A percentile compares a stretch with the other conserved stretches of the same genome.
Conservation (phyloP, 805 yeast genomes). For the Ogataea salicorniae region DNA sequence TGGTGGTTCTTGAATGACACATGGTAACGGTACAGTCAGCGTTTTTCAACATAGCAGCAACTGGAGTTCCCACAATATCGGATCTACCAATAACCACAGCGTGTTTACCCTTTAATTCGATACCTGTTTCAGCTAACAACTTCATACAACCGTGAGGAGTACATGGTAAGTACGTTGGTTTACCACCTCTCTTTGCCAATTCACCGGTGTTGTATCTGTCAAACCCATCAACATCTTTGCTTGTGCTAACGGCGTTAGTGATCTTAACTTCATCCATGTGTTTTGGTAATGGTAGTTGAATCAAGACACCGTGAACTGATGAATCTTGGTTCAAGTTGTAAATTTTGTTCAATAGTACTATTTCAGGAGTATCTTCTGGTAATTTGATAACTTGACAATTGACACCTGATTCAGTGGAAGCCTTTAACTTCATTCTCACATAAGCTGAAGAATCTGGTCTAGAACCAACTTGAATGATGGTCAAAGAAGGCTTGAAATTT, state of each 20-base stretch:
- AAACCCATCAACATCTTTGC: constrained; percentile 82
- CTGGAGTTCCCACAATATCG: constrained; percentile 81
- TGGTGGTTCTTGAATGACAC: constrained; percentile 62
- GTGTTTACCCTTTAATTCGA: constrained; percentile 54
- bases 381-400: constrained; percentile 55
- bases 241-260: constrained; percentile 59
- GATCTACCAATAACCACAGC: constrained; percentile 87
- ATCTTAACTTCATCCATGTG: constrained; percentile 64
- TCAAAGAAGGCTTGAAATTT: constrained; percentile 57
- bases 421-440: constrained; percentile 74
- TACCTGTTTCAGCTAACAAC: constrained; percentile 52
- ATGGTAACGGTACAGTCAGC: constrained; percentile 73
- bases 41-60: constrained; percentile 63
- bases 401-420: constrained; percentile 67
- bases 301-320: constrained; percentile 64
- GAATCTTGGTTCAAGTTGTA: constrained; percentile 52
- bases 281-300: constrained; percentile 72
- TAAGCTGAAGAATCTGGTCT: constrained; percentile 79
- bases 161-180: constrained; percentile 71
- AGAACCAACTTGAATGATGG: constrained; percentile 72
- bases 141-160: constrained; percentile 79
- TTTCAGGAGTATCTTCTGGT: constrained; percentile 52
- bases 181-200: constrained; percentile 65
- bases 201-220: constrained; percentile 76
- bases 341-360: constrained; percentile 49